Base-by-base conservation (phyloP, 2,329 filamentous ascomycete species). In the Curvularia spicifera region DNA sequence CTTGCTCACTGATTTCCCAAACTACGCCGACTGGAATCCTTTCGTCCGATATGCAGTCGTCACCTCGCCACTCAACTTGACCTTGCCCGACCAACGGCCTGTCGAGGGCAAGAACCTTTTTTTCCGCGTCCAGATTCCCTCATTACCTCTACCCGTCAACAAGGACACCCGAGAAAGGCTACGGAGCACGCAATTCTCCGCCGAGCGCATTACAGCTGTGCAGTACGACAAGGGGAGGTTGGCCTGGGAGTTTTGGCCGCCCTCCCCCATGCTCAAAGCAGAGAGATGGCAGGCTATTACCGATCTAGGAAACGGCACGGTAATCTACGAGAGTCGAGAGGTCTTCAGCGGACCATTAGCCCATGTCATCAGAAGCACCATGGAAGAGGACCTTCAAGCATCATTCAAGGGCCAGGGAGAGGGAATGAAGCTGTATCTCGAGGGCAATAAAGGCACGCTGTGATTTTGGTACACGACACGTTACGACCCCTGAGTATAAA, bases 311-410 rank as follows among this genome's bases (percentile, higher is more conserved):
- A 60, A 60, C 37, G 71, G 69, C 10, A 66, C 33, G 3, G 57
- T 73, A 18, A 50, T 73, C 55, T 75, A 75, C 54, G 71, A 74
- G 61, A 70, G 67, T 51, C 60, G 68, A 13, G 71, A 75, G 53
- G 71, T 71, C 12, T 74, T 68, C 40, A 12, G 51, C 6, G 72
- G 72, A 18, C 22, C 56, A 3, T 20, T 61, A 37, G 71, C 69
- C 35, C 37, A 20, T 12, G 28, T 56, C 8, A 15, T 73, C 39
- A 51, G 68, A 52, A 49, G 10, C 10, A 49, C 53, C 40, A 31
- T 66, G 12, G 66, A 56, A n/a, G 53, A 60, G 35, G 57, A 54
- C 20, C 48, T 74, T 43, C 66, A 74, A 49, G 24, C 63, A 22
- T 62, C 60, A 3, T 74, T 75, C 48, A 66, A 70, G 22, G 71